Base-by-base conservation (phyloP, 306 rosid genomes). In the Calophaca sinica region DNA sequence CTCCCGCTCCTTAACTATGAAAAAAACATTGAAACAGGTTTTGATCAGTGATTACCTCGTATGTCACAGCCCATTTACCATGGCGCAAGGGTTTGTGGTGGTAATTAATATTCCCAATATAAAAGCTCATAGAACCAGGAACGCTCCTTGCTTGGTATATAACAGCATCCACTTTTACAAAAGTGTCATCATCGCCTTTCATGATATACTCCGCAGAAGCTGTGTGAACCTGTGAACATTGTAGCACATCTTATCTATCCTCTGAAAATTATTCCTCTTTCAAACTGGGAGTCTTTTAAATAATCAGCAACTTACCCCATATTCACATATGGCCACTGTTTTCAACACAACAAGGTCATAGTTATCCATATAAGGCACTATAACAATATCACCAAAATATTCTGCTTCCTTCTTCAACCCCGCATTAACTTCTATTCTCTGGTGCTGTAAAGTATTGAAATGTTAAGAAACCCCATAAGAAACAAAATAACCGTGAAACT, bases 161-260 rank as follows among this genome's bases (percentile, higher is more conserved):
- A 60, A 90, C 81, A 29, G 89, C 88, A 74, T 90, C 96, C 8
- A 92, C 91, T 80, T 75, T 86, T 39, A 94, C 90, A 83, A 92
- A 94, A n/a, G 96, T 94, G 77, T 94, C 99, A 82, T 94, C 99
- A 36, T 94, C 99, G 6, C 99, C 96, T 84, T 94, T 94, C 99
- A 94, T 94, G 78, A 94, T 77, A 70, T 90, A 85, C 72, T 86
- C 85, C 0, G 96, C 96, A 57, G 96, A 76, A 67, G 85, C 80
- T 5, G 86, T 79, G 77, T 72, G 90, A 82, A 84, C 90, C 99
- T 94, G 88, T 49, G 61, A 78, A 62, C 68, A 86, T 42, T 55
- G 20, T 32, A 14, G 77, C 60, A 52, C 73, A 38, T 29, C 61
- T 45, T 53, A 67, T 70, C 33, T 57, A 76, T 71, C 15, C 28